Conservation (phyloP, 2,329 filamentous ascomycete genomes). For the Cladosporium sp. region DNA sequence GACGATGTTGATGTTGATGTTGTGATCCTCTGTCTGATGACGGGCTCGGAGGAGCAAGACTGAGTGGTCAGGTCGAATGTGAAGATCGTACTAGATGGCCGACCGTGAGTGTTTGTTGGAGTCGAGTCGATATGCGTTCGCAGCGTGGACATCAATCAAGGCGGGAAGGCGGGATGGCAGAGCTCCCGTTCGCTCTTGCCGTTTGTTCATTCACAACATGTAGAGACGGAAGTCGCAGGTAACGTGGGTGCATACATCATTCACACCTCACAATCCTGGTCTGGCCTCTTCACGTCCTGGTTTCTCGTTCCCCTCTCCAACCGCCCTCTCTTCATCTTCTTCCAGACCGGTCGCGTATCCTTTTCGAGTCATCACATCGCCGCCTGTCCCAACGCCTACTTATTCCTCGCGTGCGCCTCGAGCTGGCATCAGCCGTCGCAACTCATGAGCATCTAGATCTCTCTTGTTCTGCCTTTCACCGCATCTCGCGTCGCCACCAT, state of each 20-base stretch:
- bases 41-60: too few species aligned
- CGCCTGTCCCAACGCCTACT: not conserved
- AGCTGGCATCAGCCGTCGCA: not conserved
- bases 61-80: too few species aligned
- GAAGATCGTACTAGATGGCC: too few species aligned
- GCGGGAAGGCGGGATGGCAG: not conserved
- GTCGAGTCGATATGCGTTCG: not conserved
- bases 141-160: not conserved
- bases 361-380: too few species aligned
- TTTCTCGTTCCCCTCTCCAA: not conserved
- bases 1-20: not conserved
- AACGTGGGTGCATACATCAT: not conserved
- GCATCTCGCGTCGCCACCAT: slow-evolving; percentile 12
- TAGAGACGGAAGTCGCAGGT: not conserved
- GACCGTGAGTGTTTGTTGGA: not conserved
- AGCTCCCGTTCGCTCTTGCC: slow-evolving; percentile 1
- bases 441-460: not conserved
- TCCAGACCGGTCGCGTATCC: not conserved
- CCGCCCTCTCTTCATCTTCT: not conserved
- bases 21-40: not conserved
- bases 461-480: not conserved
- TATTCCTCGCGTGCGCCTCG: not conserved
- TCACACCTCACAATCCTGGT: not conserved
- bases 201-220: not conserved
- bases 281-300: too few species aligned